Evolutionary conservation across 106 monocot genomes (phyloP), one percentile per base, ranked within the genome.

Genomic region (Dendrobium huoshanense): DNA sequence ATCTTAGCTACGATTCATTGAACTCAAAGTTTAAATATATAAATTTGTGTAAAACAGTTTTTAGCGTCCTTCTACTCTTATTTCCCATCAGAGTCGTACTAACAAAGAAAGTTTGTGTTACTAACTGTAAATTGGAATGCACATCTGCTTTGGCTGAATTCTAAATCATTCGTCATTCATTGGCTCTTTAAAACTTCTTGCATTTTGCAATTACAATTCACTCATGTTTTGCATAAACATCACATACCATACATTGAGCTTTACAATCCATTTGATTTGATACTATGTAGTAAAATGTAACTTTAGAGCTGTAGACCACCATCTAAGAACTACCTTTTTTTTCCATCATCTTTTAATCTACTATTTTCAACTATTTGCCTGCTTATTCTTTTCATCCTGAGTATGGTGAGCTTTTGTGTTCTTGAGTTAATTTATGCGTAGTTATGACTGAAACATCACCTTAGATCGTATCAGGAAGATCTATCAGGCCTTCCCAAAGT

Each of bases 381-480:
- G 61, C 70, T 74, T 4, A 43, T 43, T 42, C 22, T 44, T 5
- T 74, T 49, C 47, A n/a, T 76, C 13, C n/a, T 25, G 49, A 76
- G 15, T 49, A 44, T 10, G 15, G 2, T 17, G 6, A 25, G 76
- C 25, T 76, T 76, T 24, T 51, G 20, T 47, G 25, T 51, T 48
- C 76, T 49, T 15, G 22, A 41, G 76, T 41, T 56, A 67, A 8
- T 31, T 6, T 55, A 47, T 84, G 37, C 70, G 4, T 76, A 6
- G 72, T 82, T 77, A 75, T 87, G 77, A 79, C 81, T 84, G 51
- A 42, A 81, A 54, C 61, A 55, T 81, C 77, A 79, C 77, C 31
- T 78, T 88, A 95, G 92, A 85, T 83, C 88, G 87, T 80, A 48
- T 96, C 81, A 86, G 84, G 75, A 88, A 85, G 88, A 90, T 96